Percentiles rank a stretch among this genome's conserved stretches.
These are phyloP conservation scores for Pyracantha coccinea DNA, from an alignment of 331 rosid genomes.

Conservation along the genomic window DNA sequence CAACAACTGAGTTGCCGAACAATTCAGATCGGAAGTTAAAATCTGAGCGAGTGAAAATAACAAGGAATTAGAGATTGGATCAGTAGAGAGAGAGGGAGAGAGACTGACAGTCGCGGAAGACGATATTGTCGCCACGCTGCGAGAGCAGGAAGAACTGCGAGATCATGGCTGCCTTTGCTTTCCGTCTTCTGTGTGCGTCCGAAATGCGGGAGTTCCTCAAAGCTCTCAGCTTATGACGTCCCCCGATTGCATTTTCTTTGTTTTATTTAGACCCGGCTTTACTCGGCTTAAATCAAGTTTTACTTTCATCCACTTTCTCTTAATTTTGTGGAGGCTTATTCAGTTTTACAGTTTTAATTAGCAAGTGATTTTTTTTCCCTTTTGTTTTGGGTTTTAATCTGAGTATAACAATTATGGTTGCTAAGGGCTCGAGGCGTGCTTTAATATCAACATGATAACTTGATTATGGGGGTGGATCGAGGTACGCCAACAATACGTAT, in stretches of 20 bases:
- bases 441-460: no score
- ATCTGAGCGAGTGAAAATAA: not conserved
- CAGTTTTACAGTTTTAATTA: no score
- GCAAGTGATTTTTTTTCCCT: no score
- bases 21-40: slow-evolving; percentile 1
- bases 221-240: not conserved
- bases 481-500: no score
- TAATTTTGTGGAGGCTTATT: not conserved
- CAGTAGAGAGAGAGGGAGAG: not conserved
- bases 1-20: not conserved
- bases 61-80: not conserved
- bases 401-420: no score
- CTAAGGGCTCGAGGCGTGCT: no score
- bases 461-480: no score
- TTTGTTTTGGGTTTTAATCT: no score
- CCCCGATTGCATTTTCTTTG: not conserved
- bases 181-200: not conserved
- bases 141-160: slow-evolving; percentile 48
- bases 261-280: not conserved
- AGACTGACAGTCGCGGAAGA: slow-evolving; percentile 46
- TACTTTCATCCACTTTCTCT: not conserved
- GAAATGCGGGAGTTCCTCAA: not conserved
- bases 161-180: slow-evolving; percentile 31
- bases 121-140: slow-evolving; percentile 51
- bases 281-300: not conserved